Evolutionary conservation across 306 rosid genomes (phyloP), one percentile per base, ranked within the genome.

Genomic region (Trifolium repens): DNA sequence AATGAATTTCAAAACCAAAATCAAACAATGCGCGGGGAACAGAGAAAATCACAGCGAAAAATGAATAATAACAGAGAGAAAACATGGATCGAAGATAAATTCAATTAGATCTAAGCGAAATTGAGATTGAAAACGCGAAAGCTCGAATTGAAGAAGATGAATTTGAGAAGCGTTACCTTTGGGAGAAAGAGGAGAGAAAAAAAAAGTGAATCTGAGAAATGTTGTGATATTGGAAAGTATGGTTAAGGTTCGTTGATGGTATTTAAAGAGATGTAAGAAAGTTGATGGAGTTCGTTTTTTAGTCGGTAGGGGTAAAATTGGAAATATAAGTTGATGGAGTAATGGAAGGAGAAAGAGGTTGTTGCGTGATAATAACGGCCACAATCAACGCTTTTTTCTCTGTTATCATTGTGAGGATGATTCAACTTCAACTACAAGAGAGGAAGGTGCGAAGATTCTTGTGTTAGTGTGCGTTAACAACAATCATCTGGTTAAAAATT

Each of bases 361-460:
- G 27, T 79, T 79, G 82, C 82, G 82, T 79, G 30, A 52, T 26
- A 16, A 73, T 79, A 79, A 79, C 82, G 82, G 82, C 67, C 71
- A 78, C 77, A 24, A 78, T 32, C 69, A 10, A 77, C 61, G 32
- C 19, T 52, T 19, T 69, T 44, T 32, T 69, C 35, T 17, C 19
- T 24, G 57, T 68, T 53, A 14, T 35, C 37, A 40, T 5, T 43
- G 39, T 68, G 68, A 57, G 34, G 37, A 6, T 60, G 55, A 71
- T 70, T 70, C 69, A 14, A 69, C 72, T 70, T 70, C 69, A 14
- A 69, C 72, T 15, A 32, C 37, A 50, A 50, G 42, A 19, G 40
- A 30, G 42, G 52, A 44, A 35, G n/a, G 8, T 57, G 50, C 1
- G 17, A 13, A 76, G 74, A 67, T 67, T 76, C 80, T 26, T 75